Evolutionary conservation across 208 protist species (phyloP), one percentile per base, ranked within the genome.

Genomic region (Trypanosoma conorhini): DNA sequence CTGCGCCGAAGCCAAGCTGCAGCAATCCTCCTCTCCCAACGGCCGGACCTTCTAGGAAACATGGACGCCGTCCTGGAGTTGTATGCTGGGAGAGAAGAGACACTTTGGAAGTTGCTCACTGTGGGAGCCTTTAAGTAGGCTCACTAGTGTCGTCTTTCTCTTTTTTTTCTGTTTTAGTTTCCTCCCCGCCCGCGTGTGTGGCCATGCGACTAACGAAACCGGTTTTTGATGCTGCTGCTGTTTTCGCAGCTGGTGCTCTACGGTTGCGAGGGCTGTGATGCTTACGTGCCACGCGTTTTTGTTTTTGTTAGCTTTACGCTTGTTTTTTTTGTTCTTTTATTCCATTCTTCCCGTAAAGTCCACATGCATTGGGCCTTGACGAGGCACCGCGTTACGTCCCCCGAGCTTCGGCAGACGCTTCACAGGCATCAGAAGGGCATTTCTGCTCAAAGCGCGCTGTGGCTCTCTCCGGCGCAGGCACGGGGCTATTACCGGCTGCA

Each of bases 401-500:
- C 61, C 31, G 38, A 62, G 30, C 21, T 74, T 55, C 48, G 46
- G 33, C 61, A 56, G 30, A 10, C 58, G 42, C 61, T 74, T 67
- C 69, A 67, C 26, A 66, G 42, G 21, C 61, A 67, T 57, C 59
- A 67, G 33, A 26, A 74, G 35, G 42, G 1, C n/a, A 74, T 74
- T 55, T 19, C 51, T 40, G 69, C 69, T 55, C 38, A 74, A 67
- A 74, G 69, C 22, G 28, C n/a, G 44, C 31, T 74, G 24, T 74
- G 69, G 69, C 61, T 74, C 21, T 74, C 69, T 30, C 33, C n/a
- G 31, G 17, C 35, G 10, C 69, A 74, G 42, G 69, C 69, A n/a
- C 9, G 38, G 46, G 51, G 8, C 44, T 35, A 57, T 31, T 74
- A 74, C 52, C 4, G 62, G 9, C 26, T 74, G 50, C 59, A 55